Base-by-base conservation (phyloP, 2,329 filamentous ascomycete genomes). In the Oidium heveae region DNA sequence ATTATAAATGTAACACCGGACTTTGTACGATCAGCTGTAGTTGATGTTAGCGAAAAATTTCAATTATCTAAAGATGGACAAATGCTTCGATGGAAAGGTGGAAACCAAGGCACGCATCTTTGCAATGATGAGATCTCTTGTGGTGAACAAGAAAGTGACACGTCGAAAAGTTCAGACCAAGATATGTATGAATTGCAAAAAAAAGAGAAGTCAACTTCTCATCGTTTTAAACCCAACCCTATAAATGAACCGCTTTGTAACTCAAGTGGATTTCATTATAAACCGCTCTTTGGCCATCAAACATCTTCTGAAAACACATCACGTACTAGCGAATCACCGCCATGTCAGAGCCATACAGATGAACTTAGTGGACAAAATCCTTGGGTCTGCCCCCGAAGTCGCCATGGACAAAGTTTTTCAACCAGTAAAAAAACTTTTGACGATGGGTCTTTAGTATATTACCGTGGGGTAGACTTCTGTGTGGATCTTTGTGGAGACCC, bases 391-490 rank as follows among this genome's bases (percentile, higher is more conserved):
- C 18, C 24, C 39, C 32, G 34, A 18, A 50, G 20, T 39, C n/a
- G 24, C 41, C 54, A 33, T 18, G 6, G 20, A 13, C 32, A 15
- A 18, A 49, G 44, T 36, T 37, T n/a, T 16, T 54, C 53, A 33
- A 51, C 39, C 36, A 34, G 68, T 58, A 72, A 68, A 59, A 76
- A 74, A 64, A 74, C 74, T 28, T 73, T 71, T 0, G 72, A 78
- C 13, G 78, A 84, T 56, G 86, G 85, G 9, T 79, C 83, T 0
- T 82, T 93, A 59, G 86, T 89, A 18, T 93, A 88, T 63, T 93
- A 89, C 64, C 85, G 75, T 57, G 84, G 82, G 28, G 82, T 82
- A 1, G 77, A 76, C 0, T 94, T 91, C 64, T 91, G 80, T 64
- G 87, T 80, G 1, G 86, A 94, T 64, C 68, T 91, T 3, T 84